These are phyloP conservation scores for Phellopilus nigrolimitatus DNA, from an alignment of 1,284 basidiomycete species.

Conservation along the genomic window DNA sequence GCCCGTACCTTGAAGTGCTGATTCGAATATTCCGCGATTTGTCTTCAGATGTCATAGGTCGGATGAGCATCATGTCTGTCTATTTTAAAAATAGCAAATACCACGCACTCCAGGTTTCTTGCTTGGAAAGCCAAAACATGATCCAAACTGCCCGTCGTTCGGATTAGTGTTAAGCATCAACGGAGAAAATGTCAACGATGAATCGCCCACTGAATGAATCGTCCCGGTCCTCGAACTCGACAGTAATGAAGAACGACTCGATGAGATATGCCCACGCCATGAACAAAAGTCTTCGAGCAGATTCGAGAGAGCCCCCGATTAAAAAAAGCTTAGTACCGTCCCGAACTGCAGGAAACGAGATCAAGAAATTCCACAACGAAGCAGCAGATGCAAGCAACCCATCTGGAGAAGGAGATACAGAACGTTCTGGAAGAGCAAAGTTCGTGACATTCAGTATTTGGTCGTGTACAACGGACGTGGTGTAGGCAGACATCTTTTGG, in stretches of 20 bases:
- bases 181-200: neutral
- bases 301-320: constrained; percentile 58
- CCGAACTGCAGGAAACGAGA: constrained; percentile 44
- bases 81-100: neutral
- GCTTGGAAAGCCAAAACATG: constrained; percentile 56
- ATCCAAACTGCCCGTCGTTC: constrained; percentile 46
- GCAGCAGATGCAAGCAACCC: neutral
- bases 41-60: constrained; percentile 27
- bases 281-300: constrained; percentile 41
- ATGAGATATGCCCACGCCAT: constrained; percentile 40
- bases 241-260: constrained; percentile 58
- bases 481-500: too few relatives aligned
- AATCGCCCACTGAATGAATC: constrained; percentile 46
- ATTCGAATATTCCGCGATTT: constrained; percentile 46
- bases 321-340: constrained; percentile 63
- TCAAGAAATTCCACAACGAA: constrained; percentile 19
- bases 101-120: constrained; percentile 42
- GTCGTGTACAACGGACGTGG: neutral
- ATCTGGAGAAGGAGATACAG: neutral
- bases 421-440: neutral
- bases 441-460: too few relatives aligned
- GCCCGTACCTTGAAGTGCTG: constrained; percentile 38
- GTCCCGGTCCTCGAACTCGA: constrained; percentile 56
- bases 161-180: constrained; percentile 6
- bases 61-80: neutral